These are phyloP conservation scores for Actinomortierella wolfii DNA, from an alignment of 371 early-diverging fungal genomes.

Conservation along the genomic window DNA sequence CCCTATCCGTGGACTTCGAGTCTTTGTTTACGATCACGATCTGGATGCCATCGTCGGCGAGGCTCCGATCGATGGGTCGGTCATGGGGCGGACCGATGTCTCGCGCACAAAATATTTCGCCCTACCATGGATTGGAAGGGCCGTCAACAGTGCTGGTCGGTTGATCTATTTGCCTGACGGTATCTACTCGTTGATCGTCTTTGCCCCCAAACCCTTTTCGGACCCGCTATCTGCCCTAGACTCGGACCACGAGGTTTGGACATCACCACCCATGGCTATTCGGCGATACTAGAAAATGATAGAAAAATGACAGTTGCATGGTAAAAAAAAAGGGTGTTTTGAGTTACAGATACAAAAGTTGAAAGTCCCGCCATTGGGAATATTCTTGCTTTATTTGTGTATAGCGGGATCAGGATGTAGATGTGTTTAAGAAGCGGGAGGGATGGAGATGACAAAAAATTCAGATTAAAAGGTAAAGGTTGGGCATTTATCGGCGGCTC, in stretches of 20 bases:
- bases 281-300: neutral
- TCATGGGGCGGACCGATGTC: conserved; percentile 31
- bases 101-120: conserved; percentile 23
- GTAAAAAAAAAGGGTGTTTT: too few species aligned
- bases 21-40: conserved; percentile 15
- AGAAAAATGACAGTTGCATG: too few species aligned
- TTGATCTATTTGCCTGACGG: conserved; percentile 14
- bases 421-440: too few species aligned
- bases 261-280: conserved; percentile 13
- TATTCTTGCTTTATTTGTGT: too few species aligned
- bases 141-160: neutral
- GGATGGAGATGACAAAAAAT: too few species aligned
- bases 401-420: too few species aligned
- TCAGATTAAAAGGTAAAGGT: too few species aligned
- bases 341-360: too few species aligned
- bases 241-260: conserved; percentile 22
- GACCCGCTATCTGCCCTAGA: neutral
- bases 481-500: too few species aligned
- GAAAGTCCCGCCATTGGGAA: too few species aligned
- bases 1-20: conserved; percentile 18
- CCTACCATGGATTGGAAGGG: conserved; percentile 19
- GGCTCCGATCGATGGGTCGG: conserved; percentile 23
- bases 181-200: conserved; percentile 16
- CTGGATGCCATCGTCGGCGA: conserved; percentile 12
- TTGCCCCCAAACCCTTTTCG: conserved; percentile 37